Evolutionary conservation across 352 stramenopile species (phyloP).

Genomic region (Pythium phragmitis): DNA sequence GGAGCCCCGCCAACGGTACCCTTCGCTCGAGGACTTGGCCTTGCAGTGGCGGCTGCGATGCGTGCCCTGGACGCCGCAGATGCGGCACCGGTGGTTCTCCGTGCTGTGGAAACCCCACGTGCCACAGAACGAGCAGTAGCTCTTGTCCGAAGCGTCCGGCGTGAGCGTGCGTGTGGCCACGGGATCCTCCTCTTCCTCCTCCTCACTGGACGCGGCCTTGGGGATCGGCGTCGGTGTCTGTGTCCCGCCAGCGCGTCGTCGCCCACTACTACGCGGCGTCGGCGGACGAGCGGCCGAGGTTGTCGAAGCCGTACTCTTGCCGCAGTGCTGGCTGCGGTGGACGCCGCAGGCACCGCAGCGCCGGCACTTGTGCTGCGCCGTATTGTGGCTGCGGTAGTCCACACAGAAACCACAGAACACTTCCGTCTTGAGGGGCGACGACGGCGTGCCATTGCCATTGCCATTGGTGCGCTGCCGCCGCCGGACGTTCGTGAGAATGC

Average conservation of each 20-base stretch:
- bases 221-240: conserved; percentile 4
- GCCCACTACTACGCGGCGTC: conserved; percentile 9
- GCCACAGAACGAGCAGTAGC: conserved; percentile 63
- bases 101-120: conserved; percentile 56
- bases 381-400: conserved; percentile 67
- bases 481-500: conserved; percentile 68
- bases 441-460: conserved; percentile 7
- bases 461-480: conserved; percentile 21
- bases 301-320: conserved; percentile 14
- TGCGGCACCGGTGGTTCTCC: conserved; percentile 56
- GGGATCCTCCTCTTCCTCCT: neutral
- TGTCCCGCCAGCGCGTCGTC: neutral
- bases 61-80: conserved; percentile 46
- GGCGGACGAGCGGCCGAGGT: neutral
- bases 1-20: conserved; percentile 48
- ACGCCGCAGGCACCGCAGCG: conserved; percentile 53
- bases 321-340: conserved; percentile 63
- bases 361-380: conserved; percentile 59
- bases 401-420: conserved; percentile 74
- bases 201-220: neutral
- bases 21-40: conserved; percentile 24
- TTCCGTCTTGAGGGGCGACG: conserved; percentile 22
- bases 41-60: conserved; percentile 60
- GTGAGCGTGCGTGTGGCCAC: conserved; percentile 19
- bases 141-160: conserved; percentile 30